Conservation (phyloP, 1,284 basidiomycete genomes). For the Baeospora myosura region DNA sequence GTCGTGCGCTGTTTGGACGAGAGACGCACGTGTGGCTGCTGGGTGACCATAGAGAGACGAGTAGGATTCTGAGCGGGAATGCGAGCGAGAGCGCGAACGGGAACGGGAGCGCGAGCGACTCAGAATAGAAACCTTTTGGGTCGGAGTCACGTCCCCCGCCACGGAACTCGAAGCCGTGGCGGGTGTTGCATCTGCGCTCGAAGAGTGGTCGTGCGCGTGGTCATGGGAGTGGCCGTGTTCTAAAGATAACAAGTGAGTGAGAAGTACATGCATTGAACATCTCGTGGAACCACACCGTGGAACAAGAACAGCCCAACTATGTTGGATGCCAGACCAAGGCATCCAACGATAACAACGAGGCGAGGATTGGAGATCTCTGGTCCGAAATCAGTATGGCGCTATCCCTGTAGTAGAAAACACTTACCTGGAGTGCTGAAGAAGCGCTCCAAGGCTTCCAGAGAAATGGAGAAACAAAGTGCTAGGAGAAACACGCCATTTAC, state of each 20-base stretch:
- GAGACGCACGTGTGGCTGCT: conserved; percentile 79
- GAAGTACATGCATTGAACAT: conserved; percentile 6
- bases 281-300: conserved; percentile 59
- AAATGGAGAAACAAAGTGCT: conserved; percentile 94
- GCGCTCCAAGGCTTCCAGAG: conserved; percentile 86
- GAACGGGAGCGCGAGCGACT: conserved; percentile 19
- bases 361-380: conserved; percentile 87
- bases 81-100: conserved; percentile 31
- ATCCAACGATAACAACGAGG: conserved; percentile 87
- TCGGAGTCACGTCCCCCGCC: conserved; percentile 20
- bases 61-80: conserved; percentile 36
- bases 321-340: conserved; percentile 85
- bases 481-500: conserved; percentile 92
- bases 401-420: conserved; percentile 15
- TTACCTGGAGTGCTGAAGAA: conserved; percentile 80
- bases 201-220: conserved; percentile 22
- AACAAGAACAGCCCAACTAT: conserved; percentile 92
- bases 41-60: conserved; percentile 79
- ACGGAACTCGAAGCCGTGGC: conserved; percentile 14
- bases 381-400: conserved; percentile 5
- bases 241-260: conserved; percentile 21
- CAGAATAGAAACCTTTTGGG: conserved; percentile 18
- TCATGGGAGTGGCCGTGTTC: conserved; percentile 61
- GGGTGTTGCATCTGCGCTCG: conserved; percentile 15
- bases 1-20: conserved; percentile 84